A percentile compares a stretch with the other conserved stretches of the same genome.
Conservation (phyloP, 257 asterid species). For the Solanum bukasovii region DNA sequence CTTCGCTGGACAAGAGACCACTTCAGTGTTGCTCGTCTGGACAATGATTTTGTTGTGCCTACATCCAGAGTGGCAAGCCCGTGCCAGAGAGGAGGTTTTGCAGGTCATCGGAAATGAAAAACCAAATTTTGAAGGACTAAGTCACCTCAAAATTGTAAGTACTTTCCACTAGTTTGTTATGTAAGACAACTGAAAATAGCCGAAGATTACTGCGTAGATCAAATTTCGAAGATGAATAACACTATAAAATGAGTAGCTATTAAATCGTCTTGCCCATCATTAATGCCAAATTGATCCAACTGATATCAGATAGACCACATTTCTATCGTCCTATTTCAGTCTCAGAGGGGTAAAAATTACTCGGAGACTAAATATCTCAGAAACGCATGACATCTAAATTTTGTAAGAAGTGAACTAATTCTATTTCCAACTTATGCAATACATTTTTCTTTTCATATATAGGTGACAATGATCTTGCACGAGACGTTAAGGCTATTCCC, state of each 20-base stretch:
- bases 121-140: not conserved
- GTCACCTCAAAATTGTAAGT: constrained; percentile 18
- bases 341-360: not conserved
- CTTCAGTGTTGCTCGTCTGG: too few species aligned
- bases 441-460: not conserved
- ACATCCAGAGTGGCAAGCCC: too few species aligned
- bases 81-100: too few species aligned
- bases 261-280: not conserved
- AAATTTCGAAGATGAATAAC: not conserved
- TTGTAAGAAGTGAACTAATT: not conserved
- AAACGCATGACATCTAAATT: not conserved
- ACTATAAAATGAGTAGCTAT: not conserved
- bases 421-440: too few species aligned
- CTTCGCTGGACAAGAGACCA: too few species aligned
- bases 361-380: too few species aligned
- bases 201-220: not conserved
- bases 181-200: not conserved
- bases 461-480: not conserved
- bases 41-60: too few species aligned
- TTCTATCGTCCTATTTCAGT: not conserved
- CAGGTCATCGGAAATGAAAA: too few species aligned
- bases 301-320: not conserved
- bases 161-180: not conserved
- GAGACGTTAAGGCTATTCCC: too few species aligned
- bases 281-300: too few species aligned